Evolutionary conservation across 768 basidiomycete genomes (phyloP).

Genomic region (Calocybe cyanea): DNA sequence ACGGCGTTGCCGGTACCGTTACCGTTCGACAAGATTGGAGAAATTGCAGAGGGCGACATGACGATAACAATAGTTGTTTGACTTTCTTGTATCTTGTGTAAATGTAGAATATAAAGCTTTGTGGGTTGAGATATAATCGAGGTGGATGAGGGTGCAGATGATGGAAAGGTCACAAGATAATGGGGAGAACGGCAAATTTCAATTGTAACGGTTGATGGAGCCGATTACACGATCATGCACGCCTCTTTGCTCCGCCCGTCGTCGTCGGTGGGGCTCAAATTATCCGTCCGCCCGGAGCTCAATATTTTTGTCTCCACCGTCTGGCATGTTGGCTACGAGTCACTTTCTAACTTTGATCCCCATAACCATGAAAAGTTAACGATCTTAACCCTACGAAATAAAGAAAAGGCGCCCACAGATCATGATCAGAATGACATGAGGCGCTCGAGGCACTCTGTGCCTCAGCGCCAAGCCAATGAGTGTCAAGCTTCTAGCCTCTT

Average conservation of each 20-base stretch:
- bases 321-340: too few relatives aligned
- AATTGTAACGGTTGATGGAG: slow-evolving; percentile 1
- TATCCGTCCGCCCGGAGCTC: background rate
- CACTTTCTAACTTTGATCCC: too few relatives aligned
- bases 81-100: too few relatives aligned
- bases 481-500: background rate
- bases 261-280: slow-evolving; percentile 6
- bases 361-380: too few relatives aligned
- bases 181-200: slow-evolving; percentile 7
- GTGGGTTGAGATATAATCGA: too few relatives aligned
- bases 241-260: slow-evolving; percentile 15
- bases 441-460: too few relatives aligned
- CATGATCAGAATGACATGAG: slow-evolving; percentile 5
- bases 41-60: slow-evolving; percentile 24
- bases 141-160: slow-evolving; percentile 10
- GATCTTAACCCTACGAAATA: too few relatives aligned
- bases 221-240: background rate
- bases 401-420: background rate
- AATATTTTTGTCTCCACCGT: too few relatives aligned
- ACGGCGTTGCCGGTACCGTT: slow-evolving; percentile 15
- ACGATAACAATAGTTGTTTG: background rate
- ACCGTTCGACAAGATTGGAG: slow-evolving; percentile 18
- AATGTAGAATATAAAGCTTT: too few relatives aligned
- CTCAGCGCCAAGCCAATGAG: background rate
- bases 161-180: slow-evolving; percentile 11